Percentiles rank a stretch among this genome's conserved stretches.
These are phyloP conservation scores for Pisolithus sp. DNA, from an alignment of 768 basidiomycete species.

Conservation along the genomic window DNA sequence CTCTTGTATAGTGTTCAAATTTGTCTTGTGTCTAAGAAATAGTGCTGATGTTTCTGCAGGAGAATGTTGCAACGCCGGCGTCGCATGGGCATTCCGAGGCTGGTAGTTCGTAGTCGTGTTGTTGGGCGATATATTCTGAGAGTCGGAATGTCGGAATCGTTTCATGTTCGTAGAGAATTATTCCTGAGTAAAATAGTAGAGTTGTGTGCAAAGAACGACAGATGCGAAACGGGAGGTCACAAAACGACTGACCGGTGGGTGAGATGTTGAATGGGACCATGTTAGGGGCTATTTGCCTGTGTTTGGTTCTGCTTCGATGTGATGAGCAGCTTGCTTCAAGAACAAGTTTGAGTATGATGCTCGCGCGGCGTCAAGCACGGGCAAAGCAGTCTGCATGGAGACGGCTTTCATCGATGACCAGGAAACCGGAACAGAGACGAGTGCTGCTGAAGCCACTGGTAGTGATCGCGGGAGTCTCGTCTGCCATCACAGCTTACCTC, in stretches of 20 bases:
- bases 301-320: slow-evolving; percentile 7
- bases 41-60: slow-evolving; percentile 19
- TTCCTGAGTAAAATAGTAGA: slow-evolving; percentile 6
- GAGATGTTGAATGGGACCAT: too few species aligned
- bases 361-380: neutral
- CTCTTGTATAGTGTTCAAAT: neutral
- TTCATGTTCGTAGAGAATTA: slow-evolving; percentile 12
- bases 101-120: neutral
- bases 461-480: slow-evolving; percentile 33
- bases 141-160: slow-evolving; percentile 20
- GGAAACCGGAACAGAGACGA: neutral
- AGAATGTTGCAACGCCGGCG: slow-evolving; percentile 27
- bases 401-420: neutral
- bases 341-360: slow-evolving; percentile 1
- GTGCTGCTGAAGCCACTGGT: slow-evolving; percentile 12
- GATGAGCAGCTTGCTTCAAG: too few species aligned
- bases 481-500: slow-evolving; percentile 43
- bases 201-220: neutral
- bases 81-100: slow-evolving; percentile 14
- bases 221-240: neutral
- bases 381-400: neutral
- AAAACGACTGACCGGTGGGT: too few species aligned
- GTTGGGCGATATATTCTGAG: slow-evolving; percentile 10
- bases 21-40: slow-evolving; percentile 18
- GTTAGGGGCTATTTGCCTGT: slow-evolving; percentile 16